Evolutionary conservation across 2,329 filamentous ascomycete genomes (phyloP).

Genomic region (Aspergillus brunneoviolaceus): DNA sequence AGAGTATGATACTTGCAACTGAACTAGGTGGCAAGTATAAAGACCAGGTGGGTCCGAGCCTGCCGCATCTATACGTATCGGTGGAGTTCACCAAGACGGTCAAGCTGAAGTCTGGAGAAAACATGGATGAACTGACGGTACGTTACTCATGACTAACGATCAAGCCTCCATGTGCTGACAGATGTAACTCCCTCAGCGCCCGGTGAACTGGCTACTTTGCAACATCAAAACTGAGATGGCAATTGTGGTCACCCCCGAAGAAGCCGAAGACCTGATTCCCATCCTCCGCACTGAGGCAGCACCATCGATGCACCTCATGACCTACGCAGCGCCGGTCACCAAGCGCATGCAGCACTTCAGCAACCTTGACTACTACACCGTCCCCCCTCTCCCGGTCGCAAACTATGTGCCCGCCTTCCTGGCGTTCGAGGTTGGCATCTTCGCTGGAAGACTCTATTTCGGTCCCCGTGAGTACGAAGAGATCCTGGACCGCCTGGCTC

Average conservation of each 20-base stretch:
- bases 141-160: neutral
- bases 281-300: conserved; percentile 31
- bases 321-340: conserved; percentile 62
- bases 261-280: conserved; percentile 58
- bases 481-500: neutral
- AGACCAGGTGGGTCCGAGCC: neutral
- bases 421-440: conserved; percentile 58
- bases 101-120: conserved; percentile 4
- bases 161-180: no score
- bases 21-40: conserved; percentile 13
- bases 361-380: conserved; percentile 51
- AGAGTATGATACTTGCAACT: conserved; percentile 6
- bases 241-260: conserved; percentile 62
- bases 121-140: conserved; percentile 15
- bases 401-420: conserved; percentile 55
- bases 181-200: conserved; percentile 5
- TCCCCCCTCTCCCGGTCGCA: conserved; percentile 47
- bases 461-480: conserved; percentile 26
- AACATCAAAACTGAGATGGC: conserved; percentile 48
- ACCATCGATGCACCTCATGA: conserved; percentile 46
- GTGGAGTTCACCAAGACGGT: conserved; percentile 16
- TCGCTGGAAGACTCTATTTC: conserved; percentile 60
- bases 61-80: conserved; percentile 14
- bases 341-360: conserved; percentile 62
- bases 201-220: conserved; percentile 64